Percentiles rank a stretch among this genome's conserved stretches.
These are phyloP conservation scores for Rhodamnia rubescens DNA, from an alignment of 345 rosid genomes.

Conservation along the genomic window DNA sequence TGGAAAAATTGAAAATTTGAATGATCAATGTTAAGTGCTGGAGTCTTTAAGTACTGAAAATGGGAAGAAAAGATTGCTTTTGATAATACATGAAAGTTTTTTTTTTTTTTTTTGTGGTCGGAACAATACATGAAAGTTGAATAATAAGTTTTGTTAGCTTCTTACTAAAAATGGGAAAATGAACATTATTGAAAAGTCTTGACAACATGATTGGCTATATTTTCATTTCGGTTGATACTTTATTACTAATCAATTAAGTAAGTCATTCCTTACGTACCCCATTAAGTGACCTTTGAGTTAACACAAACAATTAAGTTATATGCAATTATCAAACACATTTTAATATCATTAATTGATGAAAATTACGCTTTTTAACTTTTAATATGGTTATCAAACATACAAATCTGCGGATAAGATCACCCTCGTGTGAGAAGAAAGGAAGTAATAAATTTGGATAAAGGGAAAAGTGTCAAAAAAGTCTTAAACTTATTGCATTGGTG, in stretches of 20 bases:
- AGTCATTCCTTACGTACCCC: neutral
- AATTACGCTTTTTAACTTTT: neutral
- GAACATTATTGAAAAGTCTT: neutral
- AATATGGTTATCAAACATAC: neutral
- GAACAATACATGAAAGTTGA: no score
- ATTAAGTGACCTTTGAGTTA: neutral
- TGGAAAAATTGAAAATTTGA: no score
- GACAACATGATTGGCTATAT: neutral
- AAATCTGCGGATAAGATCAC: neutral
- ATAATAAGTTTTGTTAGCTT: neutral
- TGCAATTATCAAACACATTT: neutral
- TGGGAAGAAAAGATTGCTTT: no score
- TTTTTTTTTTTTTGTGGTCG: no score
- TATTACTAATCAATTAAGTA: neutral
- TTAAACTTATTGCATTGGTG: no score
- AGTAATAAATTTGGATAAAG: neutral
- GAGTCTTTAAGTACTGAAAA: no score
- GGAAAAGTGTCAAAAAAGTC: no score
- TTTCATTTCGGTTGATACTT: neutral
- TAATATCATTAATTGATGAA: neutral
- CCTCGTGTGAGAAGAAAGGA: neutral
- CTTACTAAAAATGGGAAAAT: no score
- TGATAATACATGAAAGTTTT: neutral
- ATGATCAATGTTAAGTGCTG: no score
- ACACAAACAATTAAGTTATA: neutral